phyloP scores from a whole-genome alignment of 306 rosid species.

The Castanea mollissima region DNA sequence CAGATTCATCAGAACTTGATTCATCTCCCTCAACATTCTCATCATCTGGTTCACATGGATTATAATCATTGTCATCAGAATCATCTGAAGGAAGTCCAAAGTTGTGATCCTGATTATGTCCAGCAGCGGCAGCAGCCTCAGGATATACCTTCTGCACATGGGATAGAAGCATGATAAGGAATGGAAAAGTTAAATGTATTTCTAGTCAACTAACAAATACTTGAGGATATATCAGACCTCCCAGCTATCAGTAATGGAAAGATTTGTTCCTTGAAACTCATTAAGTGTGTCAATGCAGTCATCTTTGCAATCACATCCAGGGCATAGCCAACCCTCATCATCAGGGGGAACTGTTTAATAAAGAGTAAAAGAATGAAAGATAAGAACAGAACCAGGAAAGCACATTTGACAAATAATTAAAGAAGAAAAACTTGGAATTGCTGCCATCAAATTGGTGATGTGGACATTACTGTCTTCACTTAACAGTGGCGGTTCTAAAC shows the following conservation, averaged over 20 bases:
- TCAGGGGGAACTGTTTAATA: constrained; percentile 76
- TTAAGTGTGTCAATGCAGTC: constrained; percentile 82
- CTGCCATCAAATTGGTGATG: constrained; percentile 23
- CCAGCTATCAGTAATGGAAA: constrained; percentile 72
- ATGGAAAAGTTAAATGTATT: constrained; percentile 10
- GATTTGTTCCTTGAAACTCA: constrained; percentile 71
- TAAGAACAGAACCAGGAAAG: constrained; percentile 31
- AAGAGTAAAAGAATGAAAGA: constrained; percentile 6
- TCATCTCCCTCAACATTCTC: constrained; percentile 51
- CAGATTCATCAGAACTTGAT: constrained; percentile 73
- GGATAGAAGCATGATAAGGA: constrained; percentile 32
- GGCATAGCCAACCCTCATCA: constrained; percentile 95
- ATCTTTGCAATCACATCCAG: constrained; percentile 96
- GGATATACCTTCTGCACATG: constrained; percentile 85
- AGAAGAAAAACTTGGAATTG: neutral
- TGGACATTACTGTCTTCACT: constrained; percentile 76
- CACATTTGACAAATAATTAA: constrained; percentile 10
- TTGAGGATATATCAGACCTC: constrained; percentile 56
- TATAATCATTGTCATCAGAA: constrained; percentile 85
- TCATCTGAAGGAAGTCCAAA: constrained; percentile 85
- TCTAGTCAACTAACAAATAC: neutral
- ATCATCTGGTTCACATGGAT: constrained; percentile 67
- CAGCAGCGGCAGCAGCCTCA: constrained; percentile 76
- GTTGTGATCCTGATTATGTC: constrained; percentile 51
- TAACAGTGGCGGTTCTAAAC: constrained; percentile 80